Evolutionary conservation across 2,329 filamentous ascomycete species (phyloP), one percentile per base, ranked within the genome.

Genomic region (Aspergillus novofumigatus): DNA sequence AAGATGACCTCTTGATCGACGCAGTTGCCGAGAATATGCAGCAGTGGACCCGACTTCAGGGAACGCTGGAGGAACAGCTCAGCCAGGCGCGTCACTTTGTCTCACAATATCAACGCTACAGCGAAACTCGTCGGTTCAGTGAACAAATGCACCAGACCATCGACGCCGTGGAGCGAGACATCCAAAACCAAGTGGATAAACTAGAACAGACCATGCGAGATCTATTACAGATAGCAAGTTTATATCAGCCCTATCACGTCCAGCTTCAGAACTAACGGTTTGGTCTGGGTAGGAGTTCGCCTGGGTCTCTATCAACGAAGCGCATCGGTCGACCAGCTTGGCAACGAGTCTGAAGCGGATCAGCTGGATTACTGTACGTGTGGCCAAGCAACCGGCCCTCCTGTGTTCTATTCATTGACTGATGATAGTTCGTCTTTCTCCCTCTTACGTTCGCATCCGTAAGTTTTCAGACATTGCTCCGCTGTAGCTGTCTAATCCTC

Each of bases 231-330:
- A 59, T 61, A 25, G 59, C 59, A 50, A 25, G 59, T 45, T 45
- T 4, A 23, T n/a, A 11, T 21, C 20, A 1, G 2, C 11, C 10
- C 14, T 28, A 2, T 6, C 6, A 17, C 6, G 0, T 8, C 20
- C 44, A 28, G 17, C 51, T 4, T 28, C 21, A 23, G n/a, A 42
- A 21, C 51, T 52, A 26, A 52, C 38, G 25, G 54, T 23, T 11
- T 38, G 5, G 5, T 17, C 3, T 7, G 14, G 9, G 21, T 35
- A 61, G 59, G 59, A 61, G 53, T 61, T 61, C 52, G 59, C 59
- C 8, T 61, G 59, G 59, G 57, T 59, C 2, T 54, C 59, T 14
- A 61, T 61, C 28, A 61, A 61, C 26, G 59, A 61, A 52, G 59
- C 59, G 8, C 59, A 61, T 53, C 54, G 59, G 17, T 61, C 59